A percentile compares a stretch with the other conserved stretches of the same genome.
phyloP scores from a whole-genome alignment of 352 stramenopile species.

The Phytophthora litchii region DNA sequence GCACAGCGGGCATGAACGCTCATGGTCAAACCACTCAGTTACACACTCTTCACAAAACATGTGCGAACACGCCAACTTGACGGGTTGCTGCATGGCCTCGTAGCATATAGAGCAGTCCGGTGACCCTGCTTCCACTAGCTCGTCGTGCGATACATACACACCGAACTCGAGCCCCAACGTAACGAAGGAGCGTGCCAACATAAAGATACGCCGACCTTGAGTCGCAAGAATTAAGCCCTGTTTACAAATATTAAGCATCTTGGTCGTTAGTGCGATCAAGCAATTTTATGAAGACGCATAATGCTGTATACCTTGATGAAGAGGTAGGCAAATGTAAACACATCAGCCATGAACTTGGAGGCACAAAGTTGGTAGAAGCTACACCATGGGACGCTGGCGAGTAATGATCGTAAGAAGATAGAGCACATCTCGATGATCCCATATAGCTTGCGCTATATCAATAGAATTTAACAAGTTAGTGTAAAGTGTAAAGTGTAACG shows the following conservation, averaged over 20 bases:
- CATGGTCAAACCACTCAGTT: constrained; percentile 84
- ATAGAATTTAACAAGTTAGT: constrained; percentile 3
- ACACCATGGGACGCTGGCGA: constrained; percentile 74
- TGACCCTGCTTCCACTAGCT: constrained; percentile 60
- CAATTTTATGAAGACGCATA: neutral
- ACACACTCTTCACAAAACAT: constrained; percentile 90
- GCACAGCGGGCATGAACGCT: constrained; percentile 81
- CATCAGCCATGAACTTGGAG: constrained; percentile 75
- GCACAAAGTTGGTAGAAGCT: constrained; percentile 77
- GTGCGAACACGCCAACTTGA: constrained; percentile 79
- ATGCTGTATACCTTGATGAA: constrained; percentile 65
- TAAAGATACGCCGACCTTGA: constrained; percentile 57
- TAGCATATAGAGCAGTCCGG: constrained; percentile 88
- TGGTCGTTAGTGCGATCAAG: neutral
- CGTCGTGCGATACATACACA: constrained; percentile 64
- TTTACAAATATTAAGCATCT: constrained; percentile 3
- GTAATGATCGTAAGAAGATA: constrained; percentile 65
- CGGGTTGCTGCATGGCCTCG: constrained; percentile 68
- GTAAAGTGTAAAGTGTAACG: neutral
- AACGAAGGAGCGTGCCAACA: constrained; percentile 60
- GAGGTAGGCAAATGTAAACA: constrained; percentile 81
- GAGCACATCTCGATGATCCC: constrained; percentile 77
- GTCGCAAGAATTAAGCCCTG: constrained; percentile 64
- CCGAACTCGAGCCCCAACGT: constrained; percentile 72
- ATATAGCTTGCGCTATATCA: constrained; percentile 68